A percentile compares a stretch with the other conserved stretches of the same genome.
These are phyloP conservation scores for Kluyveromyces sp. DNA, from an alignment of 1,139 yeast genomes.

Conservation along the genomic window DNA sequence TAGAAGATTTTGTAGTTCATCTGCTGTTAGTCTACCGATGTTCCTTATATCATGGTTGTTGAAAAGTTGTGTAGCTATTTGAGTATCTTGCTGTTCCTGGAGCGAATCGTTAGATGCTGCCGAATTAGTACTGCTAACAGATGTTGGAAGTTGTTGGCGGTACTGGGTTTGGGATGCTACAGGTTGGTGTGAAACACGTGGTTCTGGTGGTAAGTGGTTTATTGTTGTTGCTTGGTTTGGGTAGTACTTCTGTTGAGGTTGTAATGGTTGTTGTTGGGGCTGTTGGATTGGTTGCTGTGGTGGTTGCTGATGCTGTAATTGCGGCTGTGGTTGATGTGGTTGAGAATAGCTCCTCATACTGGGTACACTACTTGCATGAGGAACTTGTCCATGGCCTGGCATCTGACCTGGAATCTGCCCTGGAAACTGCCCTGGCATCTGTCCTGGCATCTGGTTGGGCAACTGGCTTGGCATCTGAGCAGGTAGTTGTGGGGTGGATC, in stretches of 20 bases:
- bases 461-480: no score
- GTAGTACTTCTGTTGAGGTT: background rate
- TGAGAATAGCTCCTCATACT: background rate
- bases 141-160: background rate
- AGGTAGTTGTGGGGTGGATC: no score
- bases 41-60: conserved; percentile 26
- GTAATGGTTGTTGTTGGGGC: background rate
- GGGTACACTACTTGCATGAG: background rate
- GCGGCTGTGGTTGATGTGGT: background rate
- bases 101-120: conserved; percentile 4
- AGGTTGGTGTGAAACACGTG: background rate
- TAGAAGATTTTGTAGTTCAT: conserved; percentile 28
- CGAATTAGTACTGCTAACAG: background rate
- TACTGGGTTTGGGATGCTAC: background rate
- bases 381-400: background rate
- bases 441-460: no score
- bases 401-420: background rate
- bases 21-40: conserved; percentile 27
- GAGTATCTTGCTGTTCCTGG: conserved; percentile 21
- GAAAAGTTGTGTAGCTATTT: conserved; percentile 26
- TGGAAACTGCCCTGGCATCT: no score
- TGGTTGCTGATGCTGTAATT: background rate
- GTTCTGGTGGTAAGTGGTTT: background rate
- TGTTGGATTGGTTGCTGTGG: background rate
- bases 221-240: background rate